Evolutionary conservation across 371 early-diverging fungal species (phyloP), one percentile per base, ranked within the genome.

Genomic region (Haplosporangium sp.): DNA sequence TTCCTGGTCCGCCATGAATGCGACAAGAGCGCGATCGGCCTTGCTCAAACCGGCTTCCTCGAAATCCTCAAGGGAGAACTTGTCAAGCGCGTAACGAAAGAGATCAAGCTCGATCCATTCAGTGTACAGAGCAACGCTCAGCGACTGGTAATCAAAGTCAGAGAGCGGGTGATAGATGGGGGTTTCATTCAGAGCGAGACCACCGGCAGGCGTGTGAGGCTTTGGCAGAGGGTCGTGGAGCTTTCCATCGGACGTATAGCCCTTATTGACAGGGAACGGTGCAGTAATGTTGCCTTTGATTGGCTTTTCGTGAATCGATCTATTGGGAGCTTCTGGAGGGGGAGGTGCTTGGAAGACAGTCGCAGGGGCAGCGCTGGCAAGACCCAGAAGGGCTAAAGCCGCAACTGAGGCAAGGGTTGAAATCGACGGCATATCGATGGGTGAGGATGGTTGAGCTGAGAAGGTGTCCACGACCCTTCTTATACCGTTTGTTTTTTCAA

Each of bases 61-160:
- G 46, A 59, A 59, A 37, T 59, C 59, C 36, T 59, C 18, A 45
- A 59, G 59, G 45, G 59, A 59, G 48, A 59, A 48, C 59, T 47
- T 59, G n/a, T 59, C 59, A 37, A 59, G 59, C 18, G 59, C 59
- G 37, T 59, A 59, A 36, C 59, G 59, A n/a, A 59, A 59, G 36
- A 59, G 48, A 59, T 59, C 59, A 47, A 59, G 59, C 59, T 59
- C 59, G 48, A 59, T 59, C 59, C 59, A 59, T 59, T 59, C 59
- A 37, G 59, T 59, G 38, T 59, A 48, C 37, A 50, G 36, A 37
- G 38, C 48, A 1, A 59, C 3, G 48, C 38, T 59, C 36, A 59
- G 59, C n/a, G 59, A 59, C 50, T 59, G 59, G 38, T n/a, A 59
- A 37, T 59, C 59, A 59, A 59, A 59, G 38, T 59, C 59, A 37